These are phyloP conservation scores for Macroventuria anomochaeta DNA, from an alignment of 2,329 filamentous ascomycete genomes.

Conservation along the genomic window DNA sequence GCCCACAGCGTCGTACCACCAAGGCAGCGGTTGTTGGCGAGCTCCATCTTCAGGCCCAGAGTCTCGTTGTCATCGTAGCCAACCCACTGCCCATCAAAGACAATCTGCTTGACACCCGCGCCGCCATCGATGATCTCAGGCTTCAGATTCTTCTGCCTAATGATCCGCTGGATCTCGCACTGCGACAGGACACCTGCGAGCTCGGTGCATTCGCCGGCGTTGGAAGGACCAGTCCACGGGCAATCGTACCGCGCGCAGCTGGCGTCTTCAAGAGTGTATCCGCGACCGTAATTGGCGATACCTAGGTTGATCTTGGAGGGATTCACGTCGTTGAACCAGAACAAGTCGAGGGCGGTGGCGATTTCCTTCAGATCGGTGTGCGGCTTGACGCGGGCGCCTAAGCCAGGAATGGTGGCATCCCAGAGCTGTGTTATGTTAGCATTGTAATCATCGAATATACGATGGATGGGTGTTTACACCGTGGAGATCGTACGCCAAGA, in stretches of 20 bases:
- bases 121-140: slow-evolving; percentile 33
- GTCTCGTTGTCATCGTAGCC: slow-evolving; percentile 51
- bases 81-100: slow-evolving; percentile 50
- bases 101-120: slow-evolving; percentile 45
- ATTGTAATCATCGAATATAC: not conserved
- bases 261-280: slow-evolving; percentile 34
- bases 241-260: slow-evolving; percentile 32
- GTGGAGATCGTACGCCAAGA: slow-evolving; percentile 58
- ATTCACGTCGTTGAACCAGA: slow-evolving; percentile 55
- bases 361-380: slow-evolving; percentile 61
- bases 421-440: slow-evolving; percentile 10
- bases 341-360: slow-evolving; percentile 49
- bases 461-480: slow-evolving; percentile 32
- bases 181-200: slow-evolving; percentile 44
- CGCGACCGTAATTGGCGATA: slow-evolving; percentile 55
- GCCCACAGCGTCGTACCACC: slow-evolving; percentile 35
- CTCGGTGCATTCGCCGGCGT: slow-evolving; percentile 30
- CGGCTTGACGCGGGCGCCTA: slow-evolving; percentile 43
- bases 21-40: slow-evolving; percentile 34
- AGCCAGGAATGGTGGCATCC: slow-evolving; percentile 17
- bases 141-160: slow-evolving; percentile 24
- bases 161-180: slow-evolving; percentile 48
- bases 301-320: slow-evolving; percentile 55
- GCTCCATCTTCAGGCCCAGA: slow-evolving; percentile 17
- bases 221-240: slow-evolving; percentile 24